These are phyloP conservation scores for Lycium barbarum DNA, from an alignment of 257 asterid genomes.

Conservation along the genomic window DNA sequence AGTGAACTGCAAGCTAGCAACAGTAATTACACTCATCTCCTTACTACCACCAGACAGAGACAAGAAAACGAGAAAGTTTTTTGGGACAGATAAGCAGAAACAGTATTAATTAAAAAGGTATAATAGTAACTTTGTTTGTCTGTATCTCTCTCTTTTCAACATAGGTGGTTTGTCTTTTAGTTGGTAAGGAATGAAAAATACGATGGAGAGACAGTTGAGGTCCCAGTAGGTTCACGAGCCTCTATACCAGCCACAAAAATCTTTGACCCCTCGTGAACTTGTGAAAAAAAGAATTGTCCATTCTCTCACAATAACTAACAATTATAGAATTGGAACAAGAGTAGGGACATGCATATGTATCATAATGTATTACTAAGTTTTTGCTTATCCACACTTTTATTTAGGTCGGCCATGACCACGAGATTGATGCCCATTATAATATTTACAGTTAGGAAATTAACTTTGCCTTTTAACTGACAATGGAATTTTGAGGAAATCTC, in stretches of 20 bases:
- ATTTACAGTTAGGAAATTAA: not conserved
- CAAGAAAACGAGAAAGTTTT: conserved; percentile 27
- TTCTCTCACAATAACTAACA: not conserved
- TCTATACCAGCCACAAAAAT: conserved; percentile 28
- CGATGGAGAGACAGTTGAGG: conserved; percentile 28
- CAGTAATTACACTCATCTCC: conserved; percentile 19
- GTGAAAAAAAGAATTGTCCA: not conserved
- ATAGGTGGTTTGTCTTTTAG: not conserved
- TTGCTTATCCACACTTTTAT: conserved; percentile 8
- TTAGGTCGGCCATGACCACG: conserved; percentile 17
- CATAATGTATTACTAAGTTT: not conserved
- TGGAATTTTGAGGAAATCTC: not conserved
- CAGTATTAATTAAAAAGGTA: not conserved
- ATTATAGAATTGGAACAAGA: conserved; percentile 5
- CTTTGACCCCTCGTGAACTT: not conserved
- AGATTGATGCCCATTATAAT: not conserved
- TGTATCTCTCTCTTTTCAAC: not conserved
- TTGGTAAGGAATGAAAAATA: conserved; percentile 34
- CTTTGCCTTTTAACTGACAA: not conserved
- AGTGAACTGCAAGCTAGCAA: conserved; percentile 28
- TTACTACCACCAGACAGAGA: conserved; percentile 21
- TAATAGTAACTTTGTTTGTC: not conserved
- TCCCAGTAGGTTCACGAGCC: conserved; percentile 47
- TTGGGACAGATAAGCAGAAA: conserved; percentile 28
- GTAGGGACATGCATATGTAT: not conserved